Evolutionary conservation across 2,329 filamentous ascomycete genomes (phyloP).

Genomic region (Podosphaera fusca): DNA sequence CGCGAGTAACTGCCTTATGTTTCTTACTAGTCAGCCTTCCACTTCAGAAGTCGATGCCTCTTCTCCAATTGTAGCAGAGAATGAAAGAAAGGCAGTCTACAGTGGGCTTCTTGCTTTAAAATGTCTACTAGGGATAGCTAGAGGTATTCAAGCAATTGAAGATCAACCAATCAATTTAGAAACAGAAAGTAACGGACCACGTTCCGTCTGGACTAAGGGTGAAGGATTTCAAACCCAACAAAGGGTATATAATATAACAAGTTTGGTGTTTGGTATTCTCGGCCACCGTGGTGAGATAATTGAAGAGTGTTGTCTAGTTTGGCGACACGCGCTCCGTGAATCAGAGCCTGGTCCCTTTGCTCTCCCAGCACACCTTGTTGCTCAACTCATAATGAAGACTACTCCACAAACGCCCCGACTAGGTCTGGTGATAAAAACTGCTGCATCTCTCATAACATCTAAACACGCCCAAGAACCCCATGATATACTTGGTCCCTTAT

Average conservation of each 20-base stretch:
- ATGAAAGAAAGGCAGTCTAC: slow-evolving; percentile 14
- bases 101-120: slow-evolving; percentile 27
- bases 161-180: slow-evolving; percentile 49
- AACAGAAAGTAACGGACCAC: slow-evolving; percentile 18
- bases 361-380: slow-evolving; percentile 41
- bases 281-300: slow-evolving; percentile 40
- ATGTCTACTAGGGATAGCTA: slow-evolving; percentile 47
- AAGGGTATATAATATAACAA: slow-evolving; percentile 27
- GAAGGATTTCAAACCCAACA: slow-evolving; percentile 26
- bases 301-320: slow-evolving; percentile 46
- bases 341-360: slow-evolving; percentile 54
- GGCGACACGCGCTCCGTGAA: slow-evolving; percentile 56
- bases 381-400: slow-evolving; percentile 39
- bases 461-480: slow-evolving; percentile 24
- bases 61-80: slow-evolving; percentile 7
- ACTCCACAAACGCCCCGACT: slow-evolving; percentile 38
- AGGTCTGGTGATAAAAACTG: slow-evolving; percentile 18
- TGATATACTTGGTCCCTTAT: slow-evolving; percentile 26
- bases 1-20: slow-evolving; percentile 20
- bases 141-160: slow-evolving; percentile 43
- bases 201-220: slow-evolving; percentile 25
- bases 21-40: background rate
- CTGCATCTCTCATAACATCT: background rate
- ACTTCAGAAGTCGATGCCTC: background rate
- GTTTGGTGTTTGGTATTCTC: slow-evolving; percentile 28